These are phyloP conservation scores for Suhomyces sp. DNA, from an alignment of 805 yeast genomes.

Conservation along the genomic window DNA sequence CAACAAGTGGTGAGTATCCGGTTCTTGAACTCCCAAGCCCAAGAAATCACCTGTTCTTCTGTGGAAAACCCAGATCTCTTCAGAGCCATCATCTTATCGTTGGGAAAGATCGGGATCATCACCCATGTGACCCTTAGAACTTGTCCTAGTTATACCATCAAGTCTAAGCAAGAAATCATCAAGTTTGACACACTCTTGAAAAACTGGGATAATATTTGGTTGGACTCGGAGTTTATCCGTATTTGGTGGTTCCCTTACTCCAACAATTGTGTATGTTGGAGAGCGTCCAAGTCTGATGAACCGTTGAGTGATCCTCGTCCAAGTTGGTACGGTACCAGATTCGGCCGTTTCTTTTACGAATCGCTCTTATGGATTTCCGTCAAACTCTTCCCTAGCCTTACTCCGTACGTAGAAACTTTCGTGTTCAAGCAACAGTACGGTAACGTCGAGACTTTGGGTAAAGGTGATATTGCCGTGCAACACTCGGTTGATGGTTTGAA, in stretches of 20 bases:
- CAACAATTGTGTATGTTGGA: constrained; percentile 83
- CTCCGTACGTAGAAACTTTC: constrained; percentile 83
- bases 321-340: constrained; percentile 81
- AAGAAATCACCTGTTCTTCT: constrained; percentile 64
- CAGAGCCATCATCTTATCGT: constrained; percentile 77
- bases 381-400: constrained; percentile 66
- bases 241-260: constrained; percentile 98
- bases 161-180: constrained; percentile 79
- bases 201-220: constrained; percentile 81
- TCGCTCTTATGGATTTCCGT: constrained; percentile 77
- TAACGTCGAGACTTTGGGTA: constrained; percentile 59
- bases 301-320: constrained; percentile 61
- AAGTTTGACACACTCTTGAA: constrained; percentile 68
- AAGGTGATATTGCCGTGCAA: constrained; percentile 67
- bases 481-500: constrained; percentile 83
- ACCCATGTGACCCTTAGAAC: constrained; percentile 81
- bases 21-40: constrained; percentile 74
- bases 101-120: constrained; percentile 91
- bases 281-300: constrained; percentile 75
- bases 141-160: constrained; percentile 79
- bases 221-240: constrained; percentile 84
- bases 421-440: constrained; percentile 87
- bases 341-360: constrained; percentile 82
- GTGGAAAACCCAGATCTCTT: constrained; percentile 64
- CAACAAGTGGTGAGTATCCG: constrained; percentile 82